A percentile compares a stretch with the other conserved stretches of the same genome.
Conservation (phyloP, 306 rosid species). For the Cucurbita maxima region DNA sequence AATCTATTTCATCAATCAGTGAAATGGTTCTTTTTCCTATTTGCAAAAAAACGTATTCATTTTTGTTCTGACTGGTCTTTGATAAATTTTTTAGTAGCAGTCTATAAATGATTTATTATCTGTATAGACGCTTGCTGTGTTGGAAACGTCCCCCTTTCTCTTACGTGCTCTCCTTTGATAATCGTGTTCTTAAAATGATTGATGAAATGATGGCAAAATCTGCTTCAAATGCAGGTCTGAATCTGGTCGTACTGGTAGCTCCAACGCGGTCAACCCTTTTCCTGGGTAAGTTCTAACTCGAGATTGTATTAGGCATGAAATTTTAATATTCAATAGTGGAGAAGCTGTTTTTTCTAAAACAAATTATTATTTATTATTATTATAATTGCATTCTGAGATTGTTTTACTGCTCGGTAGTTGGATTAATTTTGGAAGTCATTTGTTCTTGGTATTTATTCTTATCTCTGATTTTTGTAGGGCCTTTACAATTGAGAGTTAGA, state of each 20-base stretch:
- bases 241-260: constrained; percentile 32
- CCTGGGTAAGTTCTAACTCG: constrained; percentile 36
- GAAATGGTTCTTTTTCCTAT: background rate
- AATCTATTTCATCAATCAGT: background rate
- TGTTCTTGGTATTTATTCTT: background rate
- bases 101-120: background rate
- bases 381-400: background rate
- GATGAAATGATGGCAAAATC: background rate
- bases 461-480: background rate
- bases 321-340: background rate
- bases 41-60: background rate
- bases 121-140: background rate
- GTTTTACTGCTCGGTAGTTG: background rate
- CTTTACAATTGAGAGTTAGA: background rate
- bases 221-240: constrained; percentile 34
- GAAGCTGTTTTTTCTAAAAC: background rate
- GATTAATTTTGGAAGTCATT: background rate
- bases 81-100: background rate
- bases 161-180: background rate
- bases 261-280: constrained; percentile 31
- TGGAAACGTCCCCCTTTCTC: background rate
- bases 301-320: background rate
- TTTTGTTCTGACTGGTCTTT: background rate
- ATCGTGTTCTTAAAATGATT: background rate
- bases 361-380: background rate